Conservation (phyloP, 2,329 filamentous ascomycete genomes). For the Talaromyces sp. region DNA sequence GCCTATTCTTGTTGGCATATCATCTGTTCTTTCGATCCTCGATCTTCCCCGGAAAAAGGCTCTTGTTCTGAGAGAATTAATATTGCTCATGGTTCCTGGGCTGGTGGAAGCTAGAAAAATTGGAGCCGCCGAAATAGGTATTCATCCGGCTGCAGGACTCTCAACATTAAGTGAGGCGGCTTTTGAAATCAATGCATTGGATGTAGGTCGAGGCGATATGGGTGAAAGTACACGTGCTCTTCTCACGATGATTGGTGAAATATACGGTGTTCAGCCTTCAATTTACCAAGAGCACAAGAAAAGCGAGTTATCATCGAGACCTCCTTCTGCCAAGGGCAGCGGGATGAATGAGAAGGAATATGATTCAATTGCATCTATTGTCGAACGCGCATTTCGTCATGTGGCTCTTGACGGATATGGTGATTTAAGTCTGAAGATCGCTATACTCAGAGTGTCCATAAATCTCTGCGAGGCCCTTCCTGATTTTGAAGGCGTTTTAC, state of each 20-base stretch:
- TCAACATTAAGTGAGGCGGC: constrained; percentile 62
- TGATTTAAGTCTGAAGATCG: constrained; percentile 74
- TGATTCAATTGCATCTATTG: constrained; percentile 37
- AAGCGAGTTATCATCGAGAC: constrained; percentile 22
- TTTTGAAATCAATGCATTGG: constrained; percentile 43
- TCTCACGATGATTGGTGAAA: constrained; percentile 37
- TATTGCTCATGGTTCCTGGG: constrained; percentile 76
- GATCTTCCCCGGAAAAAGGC: constrained; percentile 86
- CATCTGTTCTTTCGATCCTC: constrained; percentile 75
- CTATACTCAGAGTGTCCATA: constrained; percentile 83
- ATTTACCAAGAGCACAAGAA: constrained; percentile 34
- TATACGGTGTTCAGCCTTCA: constrained; percentile 40
- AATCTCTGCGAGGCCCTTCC: constrained; percentile 91
- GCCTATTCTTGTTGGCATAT: constrained; percentile 78
- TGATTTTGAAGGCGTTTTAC: constrained; percentile 84
- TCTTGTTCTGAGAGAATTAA: constrained; percentile 79
- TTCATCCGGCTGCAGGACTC: constrained; percentile 87
- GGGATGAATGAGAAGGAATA: constrained; percentile 14
- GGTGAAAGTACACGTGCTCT: constrained; percentile 40
- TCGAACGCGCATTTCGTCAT: constrained; percentile 46
- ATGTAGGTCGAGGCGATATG: constrained; percentile 41
- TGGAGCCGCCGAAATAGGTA: constrained; percentile 91
- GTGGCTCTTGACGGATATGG: constrained; percentile 60
- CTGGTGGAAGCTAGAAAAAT: constrained; percentile 87
- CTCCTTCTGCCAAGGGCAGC: constrained; percentile 21